These are phyloP conservation scores for Helenozyma rhizophorensis DNA, from an alignment of 805 yeast genomes.

Conservation along the genomic window DNA sequence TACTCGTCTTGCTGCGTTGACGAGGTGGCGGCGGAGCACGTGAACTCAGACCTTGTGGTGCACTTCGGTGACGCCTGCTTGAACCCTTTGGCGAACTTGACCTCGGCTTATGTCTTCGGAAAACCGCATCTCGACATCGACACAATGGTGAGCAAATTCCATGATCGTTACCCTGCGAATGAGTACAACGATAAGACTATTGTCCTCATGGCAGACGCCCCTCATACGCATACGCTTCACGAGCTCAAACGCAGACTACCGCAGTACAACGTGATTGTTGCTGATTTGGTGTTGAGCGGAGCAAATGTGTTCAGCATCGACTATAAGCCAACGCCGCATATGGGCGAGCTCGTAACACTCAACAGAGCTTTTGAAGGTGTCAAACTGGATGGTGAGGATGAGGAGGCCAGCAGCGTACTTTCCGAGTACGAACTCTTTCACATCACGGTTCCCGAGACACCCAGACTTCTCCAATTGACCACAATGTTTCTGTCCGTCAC, in stretches of 20 bases:
- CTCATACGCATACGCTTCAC: slow-evolving; percentile 47
- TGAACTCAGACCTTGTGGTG: slow-evolving; percentile 74
- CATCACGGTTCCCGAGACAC: slow-evolving; percentile 69
- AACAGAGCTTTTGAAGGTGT: slow-evolving; percentile 17
- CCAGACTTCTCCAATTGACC: slow-evolving; percentile 69
- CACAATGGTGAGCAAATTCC: slow-evolving; percentile 35
- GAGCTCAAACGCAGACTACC: slow-evolving; percentile 34
- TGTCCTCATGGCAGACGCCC: slow-evolving; percentile 71
- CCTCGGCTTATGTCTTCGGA: slow-evolving; percentile 79
- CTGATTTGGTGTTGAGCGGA: slow-evolving; percentile 27
- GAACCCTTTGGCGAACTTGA: slow-evolving; percentile 68
- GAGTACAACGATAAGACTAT: slow-evolving; percentile 34
- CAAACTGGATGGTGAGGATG: slow-evolving; percentile 16
- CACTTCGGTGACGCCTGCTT: slow-evolving; percentile 96
- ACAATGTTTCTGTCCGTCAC: slow-evolving; percentile 61
- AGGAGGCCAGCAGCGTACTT: slow-evolving; percentile 22
- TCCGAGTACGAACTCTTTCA: slow-evolving; percentile 61
- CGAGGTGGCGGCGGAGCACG: slow-evolving; percentile 95
- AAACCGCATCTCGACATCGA: slow-evolving; percentile 51
- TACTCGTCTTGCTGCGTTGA: slow-evolving; percentile 95
- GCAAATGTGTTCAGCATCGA: slow-evolving; percentile 42
- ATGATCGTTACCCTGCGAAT: slow-evolving; percentile 33
- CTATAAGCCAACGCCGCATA: slow-evolving; percentile 19
- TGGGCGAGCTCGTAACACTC: slow-evolving; percentile 5
- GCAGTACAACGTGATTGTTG: slow-evolving; percentile 21